Base-by-base conservation (phyloP, 768 basidiomycete species). In the Hypholoma fasciculare region DNA sequence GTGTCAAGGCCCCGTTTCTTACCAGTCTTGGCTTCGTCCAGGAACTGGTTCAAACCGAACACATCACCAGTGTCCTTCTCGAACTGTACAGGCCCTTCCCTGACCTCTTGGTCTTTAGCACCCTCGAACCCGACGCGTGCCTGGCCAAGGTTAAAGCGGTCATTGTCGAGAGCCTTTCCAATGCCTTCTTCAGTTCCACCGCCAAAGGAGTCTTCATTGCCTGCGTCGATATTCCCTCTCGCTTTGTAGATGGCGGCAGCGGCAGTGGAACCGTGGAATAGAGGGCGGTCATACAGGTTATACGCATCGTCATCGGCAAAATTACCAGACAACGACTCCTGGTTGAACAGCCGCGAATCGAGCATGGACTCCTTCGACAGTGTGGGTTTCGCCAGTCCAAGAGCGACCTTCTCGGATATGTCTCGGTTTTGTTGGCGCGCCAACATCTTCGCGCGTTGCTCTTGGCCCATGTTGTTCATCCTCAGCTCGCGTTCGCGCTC, bases 191-290 rank as follows among this genome's bases (percentile, higher is more conserved):
- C 94, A 2, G 96, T 97, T 39, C 96, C 96, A 56, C 92, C 95
- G 51, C 94, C 94, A 70, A 92, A 96, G 40, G 91, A 86, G 52
- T 97, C 96, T 42, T 98, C 94, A 68, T 92, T 91, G 30, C 88
- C 92, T 61, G 91, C 88, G 5, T 80, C 69, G 58, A 94, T 91
- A 63, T 93, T 90, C 0, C 96, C 95, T 26, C 89, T 82, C 4
- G 96, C 93, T 73, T 96, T 96, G 82, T 99, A 99, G 64, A 99
- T 99, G n/a, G 97, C 97, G n/a, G 96, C 94, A 0, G 93, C 95
- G 16, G 96, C 96, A 4, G 90, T 88, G 2, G 96, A 96, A 1
- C 97, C 96, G 65, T 94, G 90, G 84, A 99, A 99, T 50, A 99
- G 78, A 3, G 96, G 95, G 50, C 86, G 85, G 71, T 99, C 97